Evolutionary conservation across 352 stramenopile genomes (phyloP), one percentile per base, ranked within the genome.

Genomic region (Pythium utonaiense): DNA sequence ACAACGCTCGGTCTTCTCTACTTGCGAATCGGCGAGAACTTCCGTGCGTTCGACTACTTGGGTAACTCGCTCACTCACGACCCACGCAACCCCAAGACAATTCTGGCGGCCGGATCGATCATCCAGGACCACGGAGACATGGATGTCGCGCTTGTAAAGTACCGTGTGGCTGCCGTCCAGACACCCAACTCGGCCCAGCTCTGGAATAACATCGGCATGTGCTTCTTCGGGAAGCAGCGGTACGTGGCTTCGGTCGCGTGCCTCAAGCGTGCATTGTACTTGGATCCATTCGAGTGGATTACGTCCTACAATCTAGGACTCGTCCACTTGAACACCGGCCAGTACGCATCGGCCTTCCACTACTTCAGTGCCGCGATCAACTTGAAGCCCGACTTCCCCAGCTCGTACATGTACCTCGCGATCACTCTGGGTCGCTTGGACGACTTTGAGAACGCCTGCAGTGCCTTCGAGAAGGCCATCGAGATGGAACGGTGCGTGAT

Each of bases 121-220:
- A 98, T 98, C 57, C 91, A 98, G 66, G 91, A 98, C 73, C 84
- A 97, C 54, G 73, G 88, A 12, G 92, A 97, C 54, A 96, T 96
- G 87, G 91, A 98, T 64, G 92, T 98, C 36, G 92, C 91, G 38
- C 80, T 98, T 17, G 85, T 97, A 49, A 98, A 98, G 75, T 98
- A 98, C 60, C 88, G 92, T 36, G 86, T 98, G 8, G 92, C 91
- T 16, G 91, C 91, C 3, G 86, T 91, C 24, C 85, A 96, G 65
- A 97, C 85, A 17, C 91, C 93, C 16, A 95, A 97, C 72, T 96
- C 83, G 56, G 84, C 93, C 1, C 88, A 97, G 68, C 74, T 98
- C 14, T 98, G 92, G 92, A 98, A 98, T 76, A 98, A 98, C 68
- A 87, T 98, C 42, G 92, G 91, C 50, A 98, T 98, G 93, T 98